phyloP scores from a whole-genome alignment of 352 stramenopile genomes.

The Phytopythium litorale region DNA sequence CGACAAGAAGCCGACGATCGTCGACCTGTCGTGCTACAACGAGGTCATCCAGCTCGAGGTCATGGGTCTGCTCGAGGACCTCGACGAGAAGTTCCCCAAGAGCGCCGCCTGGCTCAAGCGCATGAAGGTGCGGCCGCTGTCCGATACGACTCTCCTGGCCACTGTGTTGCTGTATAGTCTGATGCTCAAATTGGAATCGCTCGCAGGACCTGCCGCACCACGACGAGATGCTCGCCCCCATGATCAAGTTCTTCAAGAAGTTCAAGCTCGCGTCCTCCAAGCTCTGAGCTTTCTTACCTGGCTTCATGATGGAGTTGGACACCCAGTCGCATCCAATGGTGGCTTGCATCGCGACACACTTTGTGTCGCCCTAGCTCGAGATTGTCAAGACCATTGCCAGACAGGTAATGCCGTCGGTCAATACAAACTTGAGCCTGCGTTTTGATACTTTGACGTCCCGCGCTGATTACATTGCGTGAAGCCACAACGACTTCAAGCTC shows the following conservation, averaged over 20 bases:
- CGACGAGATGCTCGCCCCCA: constrained; percentile 58
- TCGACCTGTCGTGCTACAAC: constrained; percentile 77
- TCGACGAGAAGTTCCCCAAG: constrained; percentile 51
- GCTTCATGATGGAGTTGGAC: background rate
- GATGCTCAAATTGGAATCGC: background rate
- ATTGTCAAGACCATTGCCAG: too few species aligned
- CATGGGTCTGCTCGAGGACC: constrained; percentile 45
- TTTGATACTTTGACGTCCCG: too few species aligned
- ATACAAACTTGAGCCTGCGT: too few species aligned
- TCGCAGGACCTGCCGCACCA: constrained; percentile 51
- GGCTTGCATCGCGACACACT: background rate
- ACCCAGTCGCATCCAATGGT: background rate
- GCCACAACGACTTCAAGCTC: too few species aligned
- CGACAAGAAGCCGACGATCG: constrained; percentile 46
- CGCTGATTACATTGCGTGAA: too few species aligned
- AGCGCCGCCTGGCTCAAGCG: constrained; percentile 55
- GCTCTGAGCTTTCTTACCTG: constrained; percentile 19
- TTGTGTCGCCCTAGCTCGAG: too few species aligned
- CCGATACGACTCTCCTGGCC: background rate
- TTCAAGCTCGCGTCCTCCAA: constrained; percentile 51
- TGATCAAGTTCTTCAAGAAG: constrained; percentile 69
- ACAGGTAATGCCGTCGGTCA: too few species aligned
- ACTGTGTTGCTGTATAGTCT: background rate
- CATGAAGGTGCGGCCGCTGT: constrained; percentile 50
- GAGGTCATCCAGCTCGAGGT: constrained; percentile 72